Conservation (phyloP, 164 flowering plant species). For the Kalanchoe fedtschenkoi region DNA sequence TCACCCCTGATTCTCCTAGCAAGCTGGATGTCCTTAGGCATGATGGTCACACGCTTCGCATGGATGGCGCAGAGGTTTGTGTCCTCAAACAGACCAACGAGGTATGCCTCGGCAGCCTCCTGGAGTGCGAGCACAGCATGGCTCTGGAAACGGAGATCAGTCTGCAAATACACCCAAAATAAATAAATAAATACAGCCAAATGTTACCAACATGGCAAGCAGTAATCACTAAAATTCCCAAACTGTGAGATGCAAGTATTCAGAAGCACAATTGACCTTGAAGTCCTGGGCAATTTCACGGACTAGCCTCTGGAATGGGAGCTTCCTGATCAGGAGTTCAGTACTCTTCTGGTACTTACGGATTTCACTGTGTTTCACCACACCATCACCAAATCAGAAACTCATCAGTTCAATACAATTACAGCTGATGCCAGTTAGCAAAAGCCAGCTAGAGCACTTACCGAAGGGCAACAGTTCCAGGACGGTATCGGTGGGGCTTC, state of each 20-base stretch:
- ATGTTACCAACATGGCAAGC: too few relatives aligned
- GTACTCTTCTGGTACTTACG: constrained; percentile 85
- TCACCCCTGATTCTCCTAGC: constrained; percentile 75
- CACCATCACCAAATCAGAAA: neutral
- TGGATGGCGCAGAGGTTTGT: constrained; percentile 75
- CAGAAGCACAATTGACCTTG: constrained; percentile 25
- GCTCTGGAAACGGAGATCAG: constrained; percentile 79
- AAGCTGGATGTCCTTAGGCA: constrained; percentile 79
- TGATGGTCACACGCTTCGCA: constrained; percentile 71
- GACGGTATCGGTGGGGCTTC: constrained; percentile 91
- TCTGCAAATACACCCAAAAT: constrained; percentile 21
- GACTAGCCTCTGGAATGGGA: constrained; percentile 85
- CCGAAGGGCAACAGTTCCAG: constrained; percentile 93
- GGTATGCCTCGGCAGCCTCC: constrained; percentile 78
- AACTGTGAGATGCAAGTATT: neutral
- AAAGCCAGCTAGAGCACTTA: constrained; percentile 4
- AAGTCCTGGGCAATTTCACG: constrained; percentile 86
- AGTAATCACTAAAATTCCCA: too few relatives aligned
- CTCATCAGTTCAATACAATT: too few relatives aligned
- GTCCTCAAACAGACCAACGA: constrained; percentile 67
- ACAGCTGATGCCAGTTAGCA: too few relatives aligned
- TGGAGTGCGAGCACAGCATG: constrained; percentile 63
- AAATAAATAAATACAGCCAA: neutral
- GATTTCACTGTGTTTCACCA: constrained; percentile 36
- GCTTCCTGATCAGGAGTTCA: constrained; percentile 71